Conservation (phyloP, 2,329 filamentous ascomycete genomes). For the Chaetomium sp. region DNA sequence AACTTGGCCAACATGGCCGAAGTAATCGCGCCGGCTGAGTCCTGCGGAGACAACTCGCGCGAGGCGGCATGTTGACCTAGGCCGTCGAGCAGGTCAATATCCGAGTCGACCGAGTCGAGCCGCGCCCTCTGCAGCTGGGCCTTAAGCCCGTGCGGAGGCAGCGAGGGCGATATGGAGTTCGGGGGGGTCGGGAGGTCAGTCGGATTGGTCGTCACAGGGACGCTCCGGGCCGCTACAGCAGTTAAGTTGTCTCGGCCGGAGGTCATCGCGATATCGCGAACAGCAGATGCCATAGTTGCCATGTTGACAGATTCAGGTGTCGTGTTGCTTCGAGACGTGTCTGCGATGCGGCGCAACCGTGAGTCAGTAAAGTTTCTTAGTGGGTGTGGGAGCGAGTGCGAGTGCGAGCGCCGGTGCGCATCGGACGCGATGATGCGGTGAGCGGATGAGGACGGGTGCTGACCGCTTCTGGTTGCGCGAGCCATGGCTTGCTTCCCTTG, state of each 20-base stretch:
- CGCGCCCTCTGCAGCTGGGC: slow-evolving; percentile 55
- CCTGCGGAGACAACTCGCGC: slow-evolving; percentile 47
- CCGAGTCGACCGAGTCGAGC: slow-evolving; percentile 69
- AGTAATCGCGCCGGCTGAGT: slow-evolving; percentile 77
- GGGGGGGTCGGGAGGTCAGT: slow-evolving; percentile 86
- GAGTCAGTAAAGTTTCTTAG: slow-evolving; percentile 24
- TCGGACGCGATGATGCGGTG: too few species aligned
- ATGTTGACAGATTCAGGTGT: slow-evolving; percentile 41
- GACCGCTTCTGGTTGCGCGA: slow-evolving; percentile 2
- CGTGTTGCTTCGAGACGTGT: slow-evolving; percentile 41
- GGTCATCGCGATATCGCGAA: slow-evolving; percentile 60
- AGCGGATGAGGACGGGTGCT: slow-evolving; percentile 14
- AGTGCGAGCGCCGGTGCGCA: too few species aligned
- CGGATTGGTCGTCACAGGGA: slow-evolving; percentile 57
- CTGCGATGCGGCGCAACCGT: slow-evolving; percentile 29
- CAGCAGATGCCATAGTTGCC: slow-evolving; percentile 61
- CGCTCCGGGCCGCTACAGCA: slow-evolving; percentile 63
- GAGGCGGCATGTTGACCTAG: slow-evolving; percentile 37
- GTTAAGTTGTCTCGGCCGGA: slow-evolving; percentile 63
- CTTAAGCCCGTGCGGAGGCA: slow-evolving; percentile 75
- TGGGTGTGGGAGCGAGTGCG: too few species aligned
- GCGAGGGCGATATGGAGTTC: slow-evolving; percentile 85
- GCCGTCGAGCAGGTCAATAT: slow-evolving; percentile 75
- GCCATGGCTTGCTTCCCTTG: not conserved
- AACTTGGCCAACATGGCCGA: slow-evolving; percentile 78